These are phyloP conservation scores for Trichosanthes truncata DNA, from an alignment of 306 rosid genomes.

Conservation along the genomic window DNA sequence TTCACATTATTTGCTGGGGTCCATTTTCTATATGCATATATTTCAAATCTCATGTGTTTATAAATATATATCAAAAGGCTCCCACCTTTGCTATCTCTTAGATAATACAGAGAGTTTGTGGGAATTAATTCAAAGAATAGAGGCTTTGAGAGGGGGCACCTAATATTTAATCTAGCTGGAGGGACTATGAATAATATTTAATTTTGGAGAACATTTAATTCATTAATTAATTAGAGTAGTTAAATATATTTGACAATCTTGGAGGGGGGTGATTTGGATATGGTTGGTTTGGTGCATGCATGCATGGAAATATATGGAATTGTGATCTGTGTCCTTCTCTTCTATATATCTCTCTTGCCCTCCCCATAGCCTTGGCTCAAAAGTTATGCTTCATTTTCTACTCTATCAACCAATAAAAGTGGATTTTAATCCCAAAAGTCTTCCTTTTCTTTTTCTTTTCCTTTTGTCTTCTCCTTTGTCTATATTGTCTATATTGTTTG, in stretches of 20 bases:
- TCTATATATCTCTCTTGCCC: too few species aligned
- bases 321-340: too few species aligned
- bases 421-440: neutral
- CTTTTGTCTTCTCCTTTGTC: neutral
- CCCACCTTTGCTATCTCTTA: neutral
- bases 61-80: neutral
- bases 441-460: neutral
- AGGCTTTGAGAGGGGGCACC: neutral
- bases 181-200: neutral
- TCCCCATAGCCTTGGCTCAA: neutral
- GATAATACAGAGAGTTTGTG: too few species aligned
- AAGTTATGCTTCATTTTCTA: neutral
- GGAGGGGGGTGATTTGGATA: too few species aligned
- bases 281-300: neutral
- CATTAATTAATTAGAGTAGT: too few species aligned
- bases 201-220: too few species aligned
- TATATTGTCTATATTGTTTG: neutral
- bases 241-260: too few species aligned
- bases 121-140: too few species aligned
- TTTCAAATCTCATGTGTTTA: neutral
- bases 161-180: neutral
- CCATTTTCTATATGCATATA: neutral
- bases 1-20: neutral
- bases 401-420: neutral
- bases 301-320: neutral